Evolutionary conservation across 768 basidiomycete species (phyloP).

Genomic region (Candolleomyces efflorescens): DNA sequence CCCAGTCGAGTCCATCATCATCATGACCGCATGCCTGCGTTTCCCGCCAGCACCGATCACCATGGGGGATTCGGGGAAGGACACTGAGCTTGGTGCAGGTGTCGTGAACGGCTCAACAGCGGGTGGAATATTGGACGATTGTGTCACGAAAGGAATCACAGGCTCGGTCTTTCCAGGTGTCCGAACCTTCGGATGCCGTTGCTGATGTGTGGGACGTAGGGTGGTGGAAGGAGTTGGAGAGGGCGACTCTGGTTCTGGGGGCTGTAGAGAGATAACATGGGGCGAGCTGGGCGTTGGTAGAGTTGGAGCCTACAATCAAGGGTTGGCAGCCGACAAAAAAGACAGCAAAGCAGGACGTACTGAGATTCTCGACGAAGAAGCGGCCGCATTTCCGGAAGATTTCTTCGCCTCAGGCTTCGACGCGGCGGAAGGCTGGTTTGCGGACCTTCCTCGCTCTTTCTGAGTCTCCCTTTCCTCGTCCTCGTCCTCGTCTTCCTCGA

Average conservation of each 20-base stretch:
- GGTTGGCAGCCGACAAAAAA: constrained; percentile 5
- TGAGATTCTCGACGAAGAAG: constrained; percentile 23
- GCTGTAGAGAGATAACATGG: constrained; percentile 7
- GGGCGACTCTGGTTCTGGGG: constrained; percentile 27
- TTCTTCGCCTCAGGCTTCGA: constrained; percentile 20
- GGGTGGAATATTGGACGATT: constrained; percentile 14
- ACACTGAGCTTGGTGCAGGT: constrained; percentile 14
- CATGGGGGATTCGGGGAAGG: constrained; percentile 35
- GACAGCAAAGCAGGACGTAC: not conserved
- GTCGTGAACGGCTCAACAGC: constrained; percentile 18
- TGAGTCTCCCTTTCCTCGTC: constrained; percentile 69
- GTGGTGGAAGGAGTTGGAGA: not conserved
- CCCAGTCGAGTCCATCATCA: constrained; percentile 60
- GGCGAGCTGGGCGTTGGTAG: constrained; percentile 29
- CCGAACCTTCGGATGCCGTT: constrained; percentile 4
- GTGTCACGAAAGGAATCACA: constrained; percentile 13
- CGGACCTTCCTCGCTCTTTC: constrained; percentile 33
- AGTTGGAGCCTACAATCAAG: constrained; percentile 18
- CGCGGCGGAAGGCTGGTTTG: constrained; percentile 5
- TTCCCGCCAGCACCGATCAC: constrained; percentile 57
- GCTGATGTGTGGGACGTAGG: constrained; percentile 1
- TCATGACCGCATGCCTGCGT: constrained; percentile 75
- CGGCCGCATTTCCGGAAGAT: constrained; percentile 8
- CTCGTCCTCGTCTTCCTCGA: constrained; percentile 81
- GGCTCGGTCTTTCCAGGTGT: constrained; percentile 12